Evolutionary conservation across 164 flowering plant genomes (phyloP).

Genomic region (Umbilicus rupestris): DNA sequence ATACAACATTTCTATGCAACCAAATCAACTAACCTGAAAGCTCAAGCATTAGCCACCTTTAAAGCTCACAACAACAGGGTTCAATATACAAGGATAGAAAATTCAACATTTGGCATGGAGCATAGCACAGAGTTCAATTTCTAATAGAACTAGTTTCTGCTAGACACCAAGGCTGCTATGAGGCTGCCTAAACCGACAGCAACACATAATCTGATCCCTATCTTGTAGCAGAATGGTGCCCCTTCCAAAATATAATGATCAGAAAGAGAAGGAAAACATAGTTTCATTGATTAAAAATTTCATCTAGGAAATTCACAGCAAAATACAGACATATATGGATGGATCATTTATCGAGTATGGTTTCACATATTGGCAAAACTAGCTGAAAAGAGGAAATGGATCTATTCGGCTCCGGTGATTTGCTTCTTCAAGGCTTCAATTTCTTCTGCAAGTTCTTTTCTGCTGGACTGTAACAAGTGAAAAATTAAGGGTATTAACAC

Average conservation of each 20-base stretch:
- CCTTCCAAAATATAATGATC: background rate
- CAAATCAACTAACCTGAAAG: too few species aligned
- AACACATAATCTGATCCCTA: too few species aligned
- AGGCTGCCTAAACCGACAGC: background rate
- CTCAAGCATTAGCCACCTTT: background rate
- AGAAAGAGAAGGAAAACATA: too few species aligned
- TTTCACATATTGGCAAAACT: background rate
- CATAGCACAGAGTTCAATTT: too few species aligned
- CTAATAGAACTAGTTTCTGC: too few species aligned
- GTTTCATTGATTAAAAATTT: too few species aligned
- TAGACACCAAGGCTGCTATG: background rate
- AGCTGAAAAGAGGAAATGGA: background rate
- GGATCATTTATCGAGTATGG: background rate
- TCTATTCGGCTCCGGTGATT: constrained; percentile 64
- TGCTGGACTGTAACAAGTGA: constrained; percentile 54
- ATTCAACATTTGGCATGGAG: too few species aligned
- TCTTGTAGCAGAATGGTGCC: background rate
- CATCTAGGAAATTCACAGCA: background rate
- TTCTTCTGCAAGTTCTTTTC: constrained; percentile 79
- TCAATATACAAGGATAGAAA: background rate
- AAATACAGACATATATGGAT: too few species aligned
- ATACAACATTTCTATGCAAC: background rate
- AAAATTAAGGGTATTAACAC: background rate
- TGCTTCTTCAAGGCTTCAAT: constrained; percentile 85
- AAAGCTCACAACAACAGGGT: background rate